Conservation (phyloP, 208 protist genomes). For the Acanthamoeba triangularis region DNA sequence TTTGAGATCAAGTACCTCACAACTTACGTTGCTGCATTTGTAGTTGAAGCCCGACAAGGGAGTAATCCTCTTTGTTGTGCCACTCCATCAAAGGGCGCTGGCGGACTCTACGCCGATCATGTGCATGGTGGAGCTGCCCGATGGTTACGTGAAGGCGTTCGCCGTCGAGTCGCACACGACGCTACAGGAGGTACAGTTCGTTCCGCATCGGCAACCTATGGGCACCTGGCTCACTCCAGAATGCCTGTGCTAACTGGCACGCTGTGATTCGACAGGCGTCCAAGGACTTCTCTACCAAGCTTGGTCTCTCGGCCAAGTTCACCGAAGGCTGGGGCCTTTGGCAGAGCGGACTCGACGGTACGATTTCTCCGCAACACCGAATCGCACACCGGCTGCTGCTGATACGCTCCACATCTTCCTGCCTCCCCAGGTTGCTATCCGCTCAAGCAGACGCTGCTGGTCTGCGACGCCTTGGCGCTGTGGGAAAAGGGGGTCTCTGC, state of each 20-base stretch:
- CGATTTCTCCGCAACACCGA: not conserved
- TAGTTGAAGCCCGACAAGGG: no score
- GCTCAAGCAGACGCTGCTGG: not conserved
- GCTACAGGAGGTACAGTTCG: not conserved
- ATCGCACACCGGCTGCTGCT: no score
- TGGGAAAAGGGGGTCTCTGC: conserved; percentile 24
- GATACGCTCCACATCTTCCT: not conserved
- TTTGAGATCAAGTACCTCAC: not conserved
- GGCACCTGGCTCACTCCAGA: no score
- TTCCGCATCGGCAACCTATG: no score
- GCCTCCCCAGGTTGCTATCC: not conserved
- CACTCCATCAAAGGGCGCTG: not conserved
- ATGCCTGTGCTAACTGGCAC: no score
- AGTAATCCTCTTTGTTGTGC: no score
- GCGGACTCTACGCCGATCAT: not conserved
- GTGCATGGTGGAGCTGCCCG: conserved; percentile 33
- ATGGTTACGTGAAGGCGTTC: not conserved
- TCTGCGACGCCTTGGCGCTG: conserved; percentile 9
- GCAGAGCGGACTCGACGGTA: not conserved
- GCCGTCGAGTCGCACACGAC: conserved; percentile 30
- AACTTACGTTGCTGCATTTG: no score
- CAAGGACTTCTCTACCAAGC: not conserved
- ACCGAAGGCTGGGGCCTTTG: conserved; percentile 1
- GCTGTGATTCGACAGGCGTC: not conserved
- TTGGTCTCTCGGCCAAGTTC: not conserved